Conservation (phyloP, 345 rosid genomes). For the Odontarrhena argentea region DNA sequence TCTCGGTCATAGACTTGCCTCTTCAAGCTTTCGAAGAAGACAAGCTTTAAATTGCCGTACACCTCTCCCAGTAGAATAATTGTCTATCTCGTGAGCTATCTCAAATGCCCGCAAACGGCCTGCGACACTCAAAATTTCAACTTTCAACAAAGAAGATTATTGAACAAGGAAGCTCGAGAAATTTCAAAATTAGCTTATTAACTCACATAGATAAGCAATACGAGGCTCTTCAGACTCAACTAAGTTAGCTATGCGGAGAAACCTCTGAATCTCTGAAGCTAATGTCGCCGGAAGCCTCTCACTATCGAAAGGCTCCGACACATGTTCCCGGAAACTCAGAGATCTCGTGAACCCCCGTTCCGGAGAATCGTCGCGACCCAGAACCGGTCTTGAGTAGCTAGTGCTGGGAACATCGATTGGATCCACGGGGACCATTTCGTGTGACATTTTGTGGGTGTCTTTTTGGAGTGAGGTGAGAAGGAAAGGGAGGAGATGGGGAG, state of each 20-base stretch:
- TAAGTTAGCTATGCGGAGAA: conserved; percentile 87
- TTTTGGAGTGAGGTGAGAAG: conserved; percentile 31
- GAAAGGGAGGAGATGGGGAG: conserved; percentile 6
- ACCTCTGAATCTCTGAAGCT: conserved; percentile 71
- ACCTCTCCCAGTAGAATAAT: conserved; percentile 73
- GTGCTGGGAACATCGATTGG: conserved; percentile 45
- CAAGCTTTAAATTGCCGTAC: conserved; percentile 90
- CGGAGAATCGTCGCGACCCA: conserved; percentile 14
- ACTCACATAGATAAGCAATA: conserved; percentile 73
- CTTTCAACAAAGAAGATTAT: conserved; percentile 12
- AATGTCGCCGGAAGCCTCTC: conserved; percentile 83
- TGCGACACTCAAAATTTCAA: conserved; percentile 37
- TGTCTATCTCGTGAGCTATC: conserved; percentile 75
- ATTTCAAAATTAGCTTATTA: background rate
- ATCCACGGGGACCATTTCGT: conserved; percentile 72
- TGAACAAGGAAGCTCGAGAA: background rate
- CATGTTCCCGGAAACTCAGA: conserved; percentile 48
- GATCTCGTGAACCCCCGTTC: conserved; percentile 44
- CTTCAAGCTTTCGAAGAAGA: conserved; percentile 87
- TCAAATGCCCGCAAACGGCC: conserved; percentile 90
- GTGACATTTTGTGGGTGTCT: conserved; percentile 42
- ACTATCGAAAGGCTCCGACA: conserved; percentile 76
- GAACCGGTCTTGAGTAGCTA: conserved; percentile 33
- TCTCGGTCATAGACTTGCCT: no score
- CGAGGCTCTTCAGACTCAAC: conserved; percentile 73